Evolutionary conservation across 202 grass and related monocot species (phyloP), one percentile per base, ranked within the genome.

Genomic region (Hordeum pubiflorum): DNA sequence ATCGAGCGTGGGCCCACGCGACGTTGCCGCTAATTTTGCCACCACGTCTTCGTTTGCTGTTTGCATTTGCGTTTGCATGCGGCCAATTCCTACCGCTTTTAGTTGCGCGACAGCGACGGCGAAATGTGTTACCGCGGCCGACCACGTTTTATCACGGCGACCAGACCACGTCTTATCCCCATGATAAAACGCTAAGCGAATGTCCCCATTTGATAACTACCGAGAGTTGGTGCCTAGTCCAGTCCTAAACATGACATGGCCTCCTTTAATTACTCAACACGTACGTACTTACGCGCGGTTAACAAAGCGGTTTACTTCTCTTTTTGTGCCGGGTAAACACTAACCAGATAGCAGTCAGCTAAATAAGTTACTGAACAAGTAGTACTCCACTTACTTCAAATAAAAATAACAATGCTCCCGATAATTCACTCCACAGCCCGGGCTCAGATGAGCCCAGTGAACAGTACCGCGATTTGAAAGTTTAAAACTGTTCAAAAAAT

Each of bases 81-180:
- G 17, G 80, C 29, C 65, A 41, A 83, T 83, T 73, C 43, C 14
- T 62, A 60, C 56, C 10, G 12, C 82, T 85, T 68, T 56, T 33
- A 39, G 62, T 48, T 24, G 5, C n/a, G 3, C 6, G 14, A 50
- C 46, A 50, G 46, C 46, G 82, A 81, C 5, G 29, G 21, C 6
- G 46, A 81, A 1, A 10, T 22, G 34, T 36, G 71, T 76, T 81
- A 72, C 77, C 77, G 10, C 54, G 71, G 18, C 82, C 87, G 78
- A 81, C 78, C 87, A 81, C 87, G 78, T 77, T 74, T 85, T 77
- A 64, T 81, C 63, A 18, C 4, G 68, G 67, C 17, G 77, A 84
- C 55, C 81, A 70, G 74, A 83, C 74, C 85, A 73, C 86, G 76
- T 80, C 81, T 81, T 77, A 77, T 64, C 56, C 63, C 77, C 77